Conservation (phyloP, 352 stramenopile species). For the Thalassiosira exigua region DNA sequence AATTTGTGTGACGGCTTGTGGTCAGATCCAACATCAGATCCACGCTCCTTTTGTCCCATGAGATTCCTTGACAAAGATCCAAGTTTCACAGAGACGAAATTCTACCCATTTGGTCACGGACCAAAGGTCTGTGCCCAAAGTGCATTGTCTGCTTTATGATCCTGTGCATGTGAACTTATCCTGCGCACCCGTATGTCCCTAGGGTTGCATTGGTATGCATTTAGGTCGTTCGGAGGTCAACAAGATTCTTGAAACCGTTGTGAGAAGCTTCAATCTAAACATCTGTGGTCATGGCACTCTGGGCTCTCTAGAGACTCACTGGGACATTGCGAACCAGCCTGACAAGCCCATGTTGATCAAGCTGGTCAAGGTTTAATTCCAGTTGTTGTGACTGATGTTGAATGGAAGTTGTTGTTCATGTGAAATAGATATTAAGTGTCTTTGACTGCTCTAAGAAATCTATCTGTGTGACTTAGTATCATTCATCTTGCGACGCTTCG, state of each 20-base stretch:
- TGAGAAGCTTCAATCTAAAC: conserved; percentile 22
- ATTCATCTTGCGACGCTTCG: too few relatives aligned
- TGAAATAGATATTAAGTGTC: too few relatives aligned
- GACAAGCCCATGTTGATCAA: conserved; percentile 29
- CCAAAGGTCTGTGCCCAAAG: too few relatives aligned
- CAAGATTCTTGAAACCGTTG: conserved; percentile 32
- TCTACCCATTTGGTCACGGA: conserved; percentile 40
- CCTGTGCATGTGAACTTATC: too few relatives aligned
- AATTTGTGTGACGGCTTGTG: conserved; percentile 25
- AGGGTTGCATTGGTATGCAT: conserved; percentile 41
- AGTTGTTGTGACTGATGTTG: too few relatives aligned
- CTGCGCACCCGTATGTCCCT: too few relatives aligned
- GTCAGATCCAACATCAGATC: too few relatives aligned
- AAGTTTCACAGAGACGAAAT: background rate
- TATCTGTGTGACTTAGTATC: too few relatives aligned
- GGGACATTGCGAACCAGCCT: conserved; percentile 47
- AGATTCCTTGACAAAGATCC: conserved; percentile 24
- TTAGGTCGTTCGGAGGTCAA: conserved; percentile 26
- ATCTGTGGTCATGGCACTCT: conserved; percentile 7
- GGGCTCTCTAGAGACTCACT: conserved; percentile 24
- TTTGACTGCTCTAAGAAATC: too few relatives aligned
- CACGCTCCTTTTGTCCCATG: conserved; percentile 21
- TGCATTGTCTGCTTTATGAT: too few relatives aligned
- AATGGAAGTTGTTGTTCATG: too few relatives aligned
- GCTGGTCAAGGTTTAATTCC: conserved; percentile 8